Evolutionary conservation across 2,329 filamentous ascomycete genomes (phyloP).

Genomic region (Ceratocystis harringtonii): DNA sequence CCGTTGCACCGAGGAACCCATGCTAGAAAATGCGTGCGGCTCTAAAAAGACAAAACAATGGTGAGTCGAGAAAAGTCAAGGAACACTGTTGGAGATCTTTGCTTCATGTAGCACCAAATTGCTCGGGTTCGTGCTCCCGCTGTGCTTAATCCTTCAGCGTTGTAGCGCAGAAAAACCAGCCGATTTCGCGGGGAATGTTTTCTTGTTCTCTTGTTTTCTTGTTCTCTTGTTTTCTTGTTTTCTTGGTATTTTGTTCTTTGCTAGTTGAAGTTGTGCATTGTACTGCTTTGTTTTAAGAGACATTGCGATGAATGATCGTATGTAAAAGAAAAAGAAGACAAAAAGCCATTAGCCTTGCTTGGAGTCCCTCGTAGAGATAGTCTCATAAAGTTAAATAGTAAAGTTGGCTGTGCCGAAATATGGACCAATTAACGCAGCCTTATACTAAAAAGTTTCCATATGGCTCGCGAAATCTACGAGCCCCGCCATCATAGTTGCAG

Average conservation of each 20-base stretch:
- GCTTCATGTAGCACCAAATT: not conserved
- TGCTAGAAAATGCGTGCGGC: not conserved
- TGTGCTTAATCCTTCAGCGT: not conserved
- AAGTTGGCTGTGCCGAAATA: not conserved
- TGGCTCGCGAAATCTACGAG: not conserved
- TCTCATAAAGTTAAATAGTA: not conserved
- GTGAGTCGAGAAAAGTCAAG: not conserved
- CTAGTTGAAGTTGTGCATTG: no score
- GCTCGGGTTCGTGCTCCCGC: slow-evolving; percentile 4
- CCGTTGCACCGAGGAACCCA: not conserved
- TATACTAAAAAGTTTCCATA: not conserved
- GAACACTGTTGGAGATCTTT: not conserved
- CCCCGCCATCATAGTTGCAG: not conserved
- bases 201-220: not conserved
- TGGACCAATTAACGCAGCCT: slow-evolving; percentile 1
- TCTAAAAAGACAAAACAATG: not conserved
- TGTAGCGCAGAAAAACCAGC: not conserved
- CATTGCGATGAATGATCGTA: no score
- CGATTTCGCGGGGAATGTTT: not conserved
- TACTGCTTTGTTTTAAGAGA: no score
- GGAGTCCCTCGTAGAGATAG: not conserved
- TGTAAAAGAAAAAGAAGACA: no score
- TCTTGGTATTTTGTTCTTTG: not conserved
- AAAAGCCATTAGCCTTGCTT: not conserved
- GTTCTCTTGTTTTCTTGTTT: not conserved